Percentiles rank a stretch among this genome's conserved stretches.
These are phyloP conservation scores for Leptographium radiaticola DNA, from an alignment of 2,329 filamentous ascomycete genomes.

Conservation along the genomic window DNA sequence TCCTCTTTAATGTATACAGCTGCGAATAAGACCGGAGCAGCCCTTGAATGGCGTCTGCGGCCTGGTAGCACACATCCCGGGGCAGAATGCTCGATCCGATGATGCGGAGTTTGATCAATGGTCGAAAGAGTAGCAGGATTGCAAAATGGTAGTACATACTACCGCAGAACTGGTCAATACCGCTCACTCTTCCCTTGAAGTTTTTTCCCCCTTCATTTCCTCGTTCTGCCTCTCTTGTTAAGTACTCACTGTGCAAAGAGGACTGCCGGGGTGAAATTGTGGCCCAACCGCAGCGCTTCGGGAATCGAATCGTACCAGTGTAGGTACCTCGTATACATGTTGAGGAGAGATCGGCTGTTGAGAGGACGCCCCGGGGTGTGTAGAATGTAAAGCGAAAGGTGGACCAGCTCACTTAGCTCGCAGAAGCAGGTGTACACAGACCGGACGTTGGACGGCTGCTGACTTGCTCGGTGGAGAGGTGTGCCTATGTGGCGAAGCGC, in stretches of 20 bases:
- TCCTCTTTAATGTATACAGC: conserved; percentile 43
- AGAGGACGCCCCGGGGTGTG: conserved; percentile 56
- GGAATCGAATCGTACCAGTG: conserved; percentile 61
- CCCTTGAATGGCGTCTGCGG: conserved; percentile 45
- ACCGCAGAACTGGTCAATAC: not conserved
- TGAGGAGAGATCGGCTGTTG: conserved; percentile 48
- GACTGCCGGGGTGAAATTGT: conserved; percentile 61
- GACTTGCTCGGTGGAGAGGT: conserved; percentile 39
- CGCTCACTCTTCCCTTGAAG: not conserved
- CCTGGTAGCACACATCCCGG: conserved; percentile 51
- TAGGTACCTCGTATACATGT: conserved; percentile 54
- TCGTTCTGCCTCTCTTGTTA: not conserved
- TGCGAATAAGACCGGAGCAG: conserved; percentile 43
- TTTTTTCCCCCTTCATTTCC: too few species aligned
- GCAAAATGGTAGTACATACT: conserved; percentile 61
- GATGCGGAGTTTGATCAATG: conserved; percentile 52
- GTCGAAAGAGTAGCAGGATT: conserved; percentile 61
- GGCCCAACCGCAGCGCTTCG: conserved; percentile 46
- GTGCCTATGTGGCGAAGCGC: conserved; percentile 23
- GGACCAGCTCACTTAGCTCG: conserved; percentile 60
- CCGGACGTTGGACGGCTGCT: conserved; percentile 54
- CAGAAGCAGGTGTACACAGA: conserved; percentile 58
- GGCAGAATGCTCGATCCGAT: conserved; percentile 51
- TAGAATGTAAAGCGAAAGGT: conserved; percentile 58
- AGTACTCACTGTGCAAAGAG: conserved; percentile 59